Evolutionary conservation across 2,329 filamentous ascomycete genomes (phyloP).

Genomic region (Allantophomopsis lycopodina): DNA sequence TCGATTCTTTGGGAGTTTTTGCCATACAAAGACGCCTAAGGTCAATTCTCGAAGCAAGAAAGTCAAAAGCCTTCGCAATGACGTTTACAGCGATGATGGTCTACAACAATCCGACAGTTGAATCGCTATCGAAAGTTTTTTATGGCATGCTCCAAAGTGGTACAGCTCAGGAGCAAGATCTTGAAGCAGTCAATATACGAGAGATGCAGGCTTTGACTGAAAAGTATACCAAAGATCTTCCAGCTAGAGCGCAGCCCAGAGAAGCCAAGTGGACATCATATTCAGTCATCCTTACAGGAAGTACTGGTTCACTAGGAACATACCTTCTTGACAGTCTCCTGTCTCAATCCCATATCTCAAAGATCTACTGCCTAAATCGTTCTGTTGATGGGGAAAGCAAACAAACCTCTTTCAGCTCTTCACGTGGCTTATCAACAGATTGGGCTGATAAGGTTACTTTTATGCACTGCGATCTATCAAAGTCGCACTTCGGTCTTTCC

Average conservation of each 20-base stretch:
- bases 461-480: conserved; percentile 11
- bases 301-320: conserved; percentile 17
- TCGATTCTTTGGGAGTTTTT: conserved; percentile 8
- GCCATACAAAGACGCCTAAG: not conserved
- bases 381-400: conserved; percentile 9
- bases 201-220: not conserved
- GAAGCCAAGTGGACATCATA: not conserved
- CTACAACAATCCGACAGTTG: not conserved
- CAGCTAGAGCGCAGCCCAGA: not conserved
- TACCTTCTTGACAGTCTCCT: conserved; percentile 15
- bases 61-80: conserved; percentile 1
- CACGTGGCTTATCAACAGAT: conserved; percentile 20
- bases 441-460: conserved; percentile 2
- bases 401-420: conserved; percentile 20
- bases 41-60: conserved; percentile 2
- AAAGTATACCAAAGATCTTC: not conserved
- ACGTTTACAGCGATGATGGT: conserved; percentile 1
- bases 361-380: conserved; percentile 18
- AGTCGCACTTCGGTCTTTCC: conserved; percentile 1
- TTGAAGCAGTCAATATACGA: not conserved
- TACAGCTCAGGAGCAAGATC: not conserved
- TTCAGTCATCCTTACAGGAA: conserved; percentile 13
- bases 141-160: not conserved
- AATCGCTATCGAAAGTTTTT: not conserved
- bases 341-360: conserved; percentile 4